Percentiles rank a stretch among this genome's conserved stretches.
These are phyloP conservation scores for Tylopilus plumbeoviolaceoides DNA, from an alignment of 768 basidiomycete genomes.

Conservation along the genomic window DNA sequence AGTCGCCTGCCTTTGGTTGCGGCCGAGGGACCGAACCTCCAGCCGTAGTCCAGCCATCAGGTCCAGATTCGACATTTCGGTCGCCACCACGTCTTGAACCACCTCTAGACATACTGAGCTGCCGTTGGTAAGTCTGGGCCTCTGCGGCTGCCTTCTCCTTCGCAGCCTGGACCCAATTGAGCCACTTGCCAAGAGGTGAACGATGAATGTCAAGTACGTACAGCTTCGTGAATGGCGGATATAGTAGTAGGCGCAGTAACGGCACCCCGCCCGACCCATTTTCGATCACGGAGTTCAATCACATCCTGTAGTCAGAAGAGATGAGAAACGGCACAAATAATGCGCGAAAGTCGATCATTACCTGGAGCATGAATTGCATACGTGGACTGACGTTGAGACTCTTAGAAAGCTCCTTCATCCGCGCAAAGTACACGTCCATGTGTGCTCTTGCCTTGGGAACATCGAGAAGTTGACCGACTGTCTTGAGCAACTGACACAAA, in stretches of 20 bases:
- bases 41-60: conserved; percentile 88
- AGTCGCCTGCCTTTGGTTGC: conserved; percentile 76
- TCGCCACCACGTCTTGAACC: conserved; percentile 86
- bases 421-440: too few species aligned
- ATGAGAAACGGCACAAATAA: neutral
- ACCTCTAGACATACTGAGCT: conserved; percentile 80
- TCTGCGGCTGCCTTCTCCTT: conserved; percentile 72
- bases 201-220: conserved; percentile 37
- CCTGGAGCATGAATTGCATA: too few species aligned
- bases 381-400: too few species aligned
- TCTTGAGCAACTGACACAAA: too few species aligned
- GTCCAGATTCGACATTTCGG: conserved; percentile 56
- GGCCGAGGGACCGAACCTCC: conserved; percentile 48
- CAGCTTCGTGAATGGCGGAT: conserved; percentile 82
- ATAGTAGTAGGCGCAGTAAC: conserved; percentile 82
- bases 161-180: conserved; percentile 50
- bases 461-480: too few species aligned
- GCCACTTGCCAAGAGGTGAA: neutral
- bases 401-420: too few species aligned
- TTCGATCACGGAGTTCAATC: conserved; percentile 72
- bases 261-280: conserved; percentile 71
- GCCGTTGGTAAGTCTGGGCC: conserved; percentile 56
- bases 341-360: neutral
- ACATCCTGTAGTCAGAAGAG: neutral
- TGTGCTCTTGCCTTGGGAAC: too few species aligned